Evolutionary conservation across 176 grass and related monocot species (phyloP), one percentile per base, ranked within the genome.

Genomic region (Cocos nucifera): DNA sequence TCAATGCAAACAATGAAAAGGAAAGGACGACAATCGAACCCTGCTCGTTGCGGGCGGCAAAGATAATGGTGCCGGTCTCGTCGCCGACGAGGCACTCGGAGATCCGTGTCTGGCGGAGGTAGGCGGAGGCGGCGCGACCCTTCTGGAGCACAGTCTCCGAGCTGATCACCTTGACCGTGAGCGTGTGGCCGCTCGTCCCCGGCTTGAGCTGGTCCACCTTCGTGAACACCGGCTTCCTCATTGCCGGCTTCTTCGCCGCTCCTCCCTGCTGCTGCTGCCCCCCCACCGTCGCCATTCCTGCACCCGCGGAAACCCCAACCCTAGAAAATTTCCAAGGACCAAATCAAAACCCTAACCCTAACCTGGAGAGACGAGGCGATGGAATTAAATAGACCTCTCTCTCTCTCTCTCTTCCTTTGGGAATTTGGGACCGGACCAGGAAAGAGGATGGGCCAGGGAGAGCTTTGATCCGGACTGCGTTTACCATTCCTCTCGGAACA

Each of bases 131-230:
- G 12, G 74, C 83, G 6, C 79, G 76, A 71, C 79, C 71, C 65
- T 81, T 80, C 49, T 80, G 69, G 67, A 75, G 71, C 51, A 81
- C 78, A 2, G 78, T 74, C 19, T 75, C 59, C 0, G 72, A 75
- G 58, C 71, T 81, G 20, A 81, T 48, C 18, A 81, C 78, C 59
- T 81, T 81, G 2, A 81, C 72, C 48, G 51, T 69, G 26, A 81
- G 50, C 2, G 78, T 81, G 51, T 81, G 78, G 44, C 89, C 85
- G 69, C 54, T 78, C 19, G 85, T 95, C 54, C 79, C 76, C 3
- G 89, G 89, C 76, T 77, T 89, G 61, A 95, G 82, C 79, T 80
- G 85, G 67, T 95, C 85, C 50, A 95, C 85, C 82, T 95, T 89
- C 15, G 66, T 74, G 70, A 95, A 95, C 52, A 95, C 82, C 5